Evolutionary conservation across 2,329 filamentous ascomycete species (phyloP), one percentile per base, ranked within the genome.

Genomic region (Apiospora phragmitis): DNA sequence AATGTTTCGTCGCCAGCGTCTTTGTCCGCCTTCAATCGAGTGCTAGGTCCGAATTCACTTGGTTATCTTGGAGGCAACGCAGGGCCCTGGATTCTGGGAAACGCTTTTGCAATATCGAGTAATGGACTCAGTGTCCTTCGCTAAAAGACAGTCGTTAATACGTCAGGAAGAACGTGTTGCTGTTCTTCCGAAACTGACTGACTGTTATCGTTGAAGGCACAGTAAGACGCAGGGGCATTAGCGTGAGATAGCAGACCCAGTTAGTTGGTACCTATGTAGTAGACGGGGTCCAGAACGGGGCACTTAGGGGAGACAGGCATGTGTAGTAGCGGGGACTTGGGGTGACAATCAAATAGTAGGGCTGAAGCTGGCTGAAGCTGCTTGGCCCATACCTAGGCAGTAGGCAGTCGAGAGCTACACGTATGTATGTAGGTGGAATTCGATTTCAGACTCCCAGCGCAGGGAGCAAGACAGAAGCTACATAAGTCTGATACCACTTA

Each of bases 121-220:
- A 38, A 38, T n/a, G 8, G 55, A 24, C 18, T 62, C 18, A 2
- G 18, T 38, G 21, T 38, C 32, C 9, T 38, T 62, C 18, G 12
- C 55, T 38, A 38, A 12, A n/a, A 6, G 32, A 62, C 9, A 62
- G 21, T 62, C 32, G 32, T 38, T 38, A n/a, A 32, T 38, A 62
- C 32, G 32, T 35, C 24, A 18, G 55, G 55, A 38, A 62, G 55
- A 62, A n/a, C 55, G 55, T 62, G 55, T 18, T 62, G 55, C n/a
- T 62, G 55, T 62, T 38, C 32, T 62, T 62, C 55, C 55, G 32
- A 35, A n/a, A 29, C 55, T 62, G 55, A 29, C 55, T 62, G 55
- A 62, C 55, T 62, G 55, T 11, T 62, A 62, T 62, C 55, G 55
- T 38, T 24, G 32, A 62, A 32, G 55, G 55, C 21, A 38, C 32